phyloP scores from a whole-genome alignment of 805 yeast species.

The Lachancea lanzarotensis region DNA sequence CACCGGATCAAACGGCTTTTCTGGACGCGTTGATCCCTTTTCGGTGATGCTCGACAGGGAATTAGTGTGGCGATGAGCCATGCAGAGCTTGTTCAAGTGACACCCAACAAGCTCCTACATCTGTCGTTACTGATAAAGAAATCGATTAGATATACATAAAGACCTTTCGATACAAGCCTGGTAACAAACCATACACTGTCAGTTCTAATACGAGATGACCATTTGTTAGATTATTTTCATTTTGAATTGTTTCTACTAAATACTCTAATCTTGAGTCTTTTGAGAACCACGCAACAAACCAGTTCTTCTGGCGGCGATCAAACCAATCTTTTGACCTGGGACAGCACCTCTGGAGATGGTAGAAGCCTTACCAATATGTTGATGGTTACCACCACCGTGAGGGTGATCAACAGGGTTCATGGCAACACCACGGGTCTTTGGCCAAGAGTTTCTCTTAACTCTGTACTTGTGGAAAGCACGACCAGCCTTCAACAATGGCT shows the following conservation, averaged over 20 bases:
- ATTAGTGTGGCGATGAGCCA: no score
- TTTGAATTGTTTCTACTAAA: slow-evolving; percentile 15
- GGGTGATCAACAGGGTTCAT: slow-evolving; percentile 99
- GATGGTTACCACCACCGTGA: slow-evolving; percentile 99
- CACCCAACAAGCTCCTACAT: neutral
- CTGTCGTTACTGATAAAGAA: neutral
- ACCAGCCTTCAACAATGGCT: slow-evolving; percentile 99
- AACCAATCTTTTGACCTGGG: slow-evolving; percentile 99
- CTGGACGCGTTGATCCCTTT: no score
- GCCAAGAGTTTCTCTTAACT: slow-evolving; percentile 99
- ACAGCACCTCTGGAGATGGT: slow-evolving; percentile 99
- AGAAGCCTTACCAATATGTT: slow-evolving; percentile 99
- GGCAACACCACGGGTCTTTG: slow-evolving; percentile 99
- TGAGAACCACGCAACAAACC: slow-evolving; percentile 99
- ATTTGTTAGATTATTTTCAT: slow-evolving; percentile 5
- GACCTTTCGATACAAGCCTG: neutral
- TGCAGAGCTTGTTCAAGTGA: no score
- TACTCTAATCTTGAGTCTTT: slow-evolving; percentile 69
- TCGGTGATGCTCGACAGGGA: no score
- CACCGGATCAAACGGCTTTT: no score
- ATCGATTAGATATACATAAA: neutral
- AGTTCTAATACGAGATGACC: slow-evolving; percentile 4
- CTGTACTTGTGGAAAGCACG: slow-evolving; percentile 99
- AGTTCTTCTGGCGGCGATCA: slow-evolving; percentile 99
- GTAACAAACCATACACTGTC: neutral